phyloP scores from a whole-genome alignment of 2,329 filamentous ascomycete species.

The Fusarium sulawesiense region DNA sequence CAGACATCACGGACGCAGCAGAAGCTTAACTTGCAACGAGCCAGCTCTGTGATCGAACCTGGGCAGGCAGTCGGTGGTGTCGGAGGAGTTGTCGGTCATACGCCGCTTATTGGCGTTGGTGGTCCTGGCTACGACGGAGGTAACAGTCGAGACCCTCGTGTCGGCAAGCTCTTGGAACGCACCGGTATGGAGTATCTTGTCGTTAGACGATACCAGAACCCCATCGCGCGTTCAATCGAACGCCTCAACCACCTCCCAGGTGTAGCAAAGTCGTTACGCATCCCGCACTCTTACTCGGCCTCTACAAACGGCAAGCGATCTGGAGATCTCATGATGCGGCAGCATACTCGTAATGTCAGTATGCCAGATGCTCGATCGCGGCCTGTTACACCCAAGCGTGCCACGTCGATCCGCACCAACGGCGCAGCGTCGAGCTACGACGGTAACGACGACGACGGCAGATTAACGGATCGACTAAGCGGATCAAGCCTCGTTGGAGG shows the following conservation, averaged over 20 bases:
- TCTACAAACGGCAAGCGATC: constrained; percentile 54
- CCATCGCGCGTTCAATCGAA: constrained; percentile 71
- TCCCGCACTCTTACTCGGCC: constrained; percentile 56
- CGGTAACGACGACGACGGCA: constrained; percentile 58
- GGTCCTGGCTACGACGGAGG: constrained; percentile 65
- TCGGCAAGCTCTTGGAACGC: constrained; percentile 73
- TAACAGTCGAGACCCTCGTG: constrained; percentile 68
- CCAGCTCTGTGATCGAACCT: constrained; percentile 77
- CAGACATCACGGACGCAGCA: constrained; percentile 77
- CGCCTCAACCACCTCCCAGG: constrained; percentile 61
- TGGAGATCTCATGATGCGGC: constrained; percentile 48
- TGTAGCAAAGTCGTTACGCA: constrained; percentile 61
- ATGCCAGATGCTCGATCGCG: constrained; percentile 50
- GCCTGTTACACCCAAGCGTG: constrained; percentile 47
- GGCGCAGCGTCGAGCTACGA: constrained; percentile 60
- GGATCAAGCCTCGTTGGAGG: constrained; percentile 62
- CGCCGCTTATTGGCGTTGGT: constrained; percentile 63
- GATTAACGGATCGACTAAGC: constrained; percentile 58
- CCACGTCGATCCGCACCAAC: constrained; percentile 53
- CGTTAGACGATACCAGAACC: constrained; percentile 77
- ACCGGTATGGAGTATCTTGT: constrained; percentile 81
- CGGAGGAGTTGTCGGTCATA: constrained; percentile 56
- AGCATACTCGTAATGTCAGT: constrained; percentile 56
- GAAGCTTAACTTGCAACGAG: constrained; percentile 79
- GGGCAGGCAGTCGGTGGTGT: constrained; percentile 57